Percentiles rank a stretch among this genome's conserved stretches.
Conservation (phyloP, 805 yeast genomes). For the Huiozyma sinensis region DNA sequence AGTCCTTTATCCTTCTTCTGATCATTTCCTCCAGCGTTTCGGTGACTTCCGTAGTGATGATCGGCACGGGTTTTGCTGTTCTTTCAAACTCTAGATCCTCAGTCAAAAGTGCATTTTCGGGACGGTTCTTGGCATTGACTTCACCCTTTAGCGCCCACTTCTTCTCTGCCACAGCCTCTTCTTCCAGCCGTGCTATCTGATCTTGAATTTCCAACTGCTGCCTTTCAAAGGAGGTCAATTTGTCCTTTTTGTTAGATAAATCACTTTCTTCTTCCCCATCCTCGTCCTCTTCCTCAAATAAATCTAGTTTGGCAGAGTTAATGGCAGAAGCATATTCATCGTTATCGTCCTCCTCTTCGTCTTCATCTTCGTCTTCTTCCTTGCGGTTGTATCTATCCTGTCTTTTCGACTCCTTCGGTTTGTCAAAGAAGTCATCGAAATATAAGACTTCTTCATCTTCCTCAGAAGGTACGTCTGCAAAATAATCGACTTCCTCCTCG, state of each 20-base stretch:
- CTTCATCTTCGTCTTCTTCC: slow-evolving; percentile 7
- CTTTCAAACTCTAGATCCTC: slow-evolving; percentile 86
- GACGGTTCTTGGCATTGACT: slow-evolving; percentile 69
- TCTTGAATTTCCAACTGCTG: slow-evolving; percentile 68
- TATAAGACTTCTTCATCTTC: slow-evolving; percentile 45
- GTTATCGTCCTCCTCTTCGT: slow-evolving; percentile 25
- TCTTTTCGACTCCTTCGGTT: slow-evolving; percentile 12
- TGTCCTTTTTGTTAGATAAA: slow-evolving; percentile 2
- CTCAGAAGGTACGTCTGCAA: slow-evolving; percentile 43
- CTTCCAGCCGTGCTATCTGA: slow-evolving; percentile 72
- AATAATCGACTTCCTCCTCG: slow-evolving; percentile 40
- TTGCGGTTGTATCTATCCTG: slow-evolving; percentile 4
- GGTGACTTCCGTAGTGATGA: slow-evolving; percentile 80
- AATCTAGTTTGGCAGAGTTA: slow-evolving; percentile 51
- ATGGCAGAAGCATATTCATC: slow-evolving; percentile 43
- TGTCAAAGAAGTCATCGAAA: slow-evolving; percentile 58
- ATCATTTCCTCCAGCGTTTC: slow-evolving; percentile 83
- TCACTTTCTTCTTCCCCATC: slow-evolving; percentile 13
- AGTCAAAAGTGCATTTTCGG: slow-evolving; percentile 69
- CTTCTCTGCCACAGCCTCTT: slow-evolving; percentile 81
- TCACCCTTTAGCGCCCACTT: slow-evolving; percentile 95
- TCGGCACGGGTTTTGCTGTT: slow-evolving; percentile 91
- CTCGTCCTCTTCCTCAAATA: slow-evolving; percentile 36
- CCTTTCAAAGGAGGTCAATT: slow-evolving; percentile 66
- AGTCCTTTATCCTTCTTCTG: slow-evolving; percentile 63